These are phyloP conservation scores for Tetrahymena malaccensis DNA, from an alignment of 73 alveolate genomes.

Conservation along the genomic window DNA sequence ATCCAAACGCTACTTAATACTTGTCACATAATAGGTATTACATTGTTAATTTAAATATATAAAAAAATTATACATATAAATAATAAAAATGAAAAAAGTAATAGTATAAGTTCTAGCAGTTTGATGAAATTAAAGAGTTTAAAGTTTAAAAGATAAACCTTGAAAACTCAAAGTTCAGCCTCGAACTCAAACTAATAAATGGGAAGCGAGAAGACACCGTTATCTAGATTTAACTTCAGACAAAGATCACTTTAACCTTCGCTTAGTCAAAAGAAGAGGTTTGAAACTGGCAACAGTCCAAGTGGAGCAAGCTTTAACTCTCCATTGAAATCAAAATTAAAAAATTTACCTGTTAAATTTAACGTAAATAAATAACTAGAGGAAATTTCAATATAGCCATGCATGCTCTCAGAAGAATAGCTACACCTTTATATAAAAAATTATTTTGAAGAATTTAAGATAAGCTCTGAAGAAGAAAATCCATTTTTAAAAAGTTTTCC, in stretches of 20 bases:
- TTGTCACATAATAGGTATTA: not conserved
- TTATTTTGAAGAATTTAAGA: not conserved
- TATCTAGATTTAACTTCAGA: not conserved
- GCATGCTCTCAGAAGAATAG: not conserved
- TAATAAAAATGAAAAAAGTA: not conserved
- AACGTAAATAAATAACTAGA: not conserved
- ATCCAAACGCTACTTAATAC: not conserved
- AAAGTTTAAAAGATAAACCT: not conserved
- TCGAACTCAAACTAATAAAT: not conserved
- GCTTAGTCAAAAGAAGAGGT: not conserved
- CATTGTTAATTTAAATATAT: not conserved
- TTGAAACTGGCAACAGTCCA: not conserved
- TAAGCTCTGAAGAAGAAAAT: not conserved
- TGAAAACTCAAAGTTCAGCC: not conserved
- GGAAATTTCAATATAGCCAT: not conserved
- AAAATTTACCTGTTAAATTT: not conserved
- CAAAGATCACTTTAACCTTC: not conserved
- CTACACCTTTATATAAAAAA: not conserved
- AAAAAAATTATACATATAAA: not conserved
- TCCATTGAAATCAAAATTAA: not conserved
- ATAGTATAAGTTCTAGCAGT: not conserved
- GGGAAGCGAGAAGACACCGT: not conserved
- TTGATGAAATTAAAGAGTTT: not conserved
- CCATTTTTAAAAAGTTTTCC: not conserved
- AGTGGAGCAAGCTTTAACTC: not conserved